Conservation (phyloP, 2,329 filamentous ascomycete species). For the Nigrospora osmanthi region DNA sequence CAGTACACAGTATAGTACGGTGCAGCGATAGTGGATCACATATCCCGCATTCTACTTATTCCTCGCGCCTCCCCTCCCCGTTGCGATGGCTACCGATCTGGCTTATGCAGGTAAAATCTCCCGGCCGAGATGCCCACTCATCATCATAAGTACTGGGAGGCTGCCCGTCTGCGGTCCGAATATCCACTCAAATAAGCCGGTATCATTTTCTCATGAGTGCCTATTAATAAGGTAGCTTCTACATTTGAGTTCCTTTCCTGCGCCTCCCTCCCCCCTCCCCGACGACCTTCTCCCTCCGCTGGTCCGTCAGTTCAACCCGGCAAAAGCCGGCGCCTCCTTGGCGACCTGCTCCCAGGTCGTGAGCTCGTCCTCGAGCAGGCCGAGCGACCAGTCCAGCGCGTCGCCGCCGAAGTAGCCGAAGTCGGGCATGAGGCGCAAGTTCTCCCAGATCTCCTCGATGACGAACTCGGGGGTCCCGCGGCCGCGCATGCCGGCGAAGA, state of each 20-base stretch:
- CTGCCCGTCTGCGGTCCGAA: too few relatives aligned
- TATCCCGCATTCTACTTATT: too few relatives aligned
- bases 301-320: constrained; percentile 22
- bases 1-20: too few relatives aligned
- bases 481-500: constrained; percentile 21
- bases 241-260: too few relatives aligned
- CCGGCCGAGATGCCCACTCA: too few relatives aligned
- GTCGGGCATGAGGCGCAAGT: constrained; percentile 38
- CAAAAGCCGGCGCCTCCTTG: constrained; percentile 20
- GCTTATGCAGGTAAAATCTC: too few relatives aligned
- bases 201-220: neutral
- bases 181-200: neutral
- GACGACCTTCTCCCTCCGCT: neutral
- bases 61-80: too few relatives aligned
- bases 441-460: constrained; percentile 41
- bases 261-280: neutral
- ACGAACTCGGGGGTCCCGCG: constrained; percentile 24
- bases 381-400: constrained; percentile 24
- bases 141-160: neutral
- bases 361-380: constrained; percentile 24
- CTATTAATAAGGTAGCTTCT: neutral
- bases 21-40: too few relatives aligned
- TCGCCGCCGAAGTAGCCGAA: constrained; percentile 42
- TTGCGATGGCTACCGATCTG: too few relatives aligned
- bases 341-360: constrained; percentile 30